Percentiles rank a stretch among this genome's conserved stretches.
These are phyloP conservation scores for Nakaseomyces kungkrabaensis DNA, from an alignment of 1,139 yeast genomes.

Conservation along the genomic window DNA sequence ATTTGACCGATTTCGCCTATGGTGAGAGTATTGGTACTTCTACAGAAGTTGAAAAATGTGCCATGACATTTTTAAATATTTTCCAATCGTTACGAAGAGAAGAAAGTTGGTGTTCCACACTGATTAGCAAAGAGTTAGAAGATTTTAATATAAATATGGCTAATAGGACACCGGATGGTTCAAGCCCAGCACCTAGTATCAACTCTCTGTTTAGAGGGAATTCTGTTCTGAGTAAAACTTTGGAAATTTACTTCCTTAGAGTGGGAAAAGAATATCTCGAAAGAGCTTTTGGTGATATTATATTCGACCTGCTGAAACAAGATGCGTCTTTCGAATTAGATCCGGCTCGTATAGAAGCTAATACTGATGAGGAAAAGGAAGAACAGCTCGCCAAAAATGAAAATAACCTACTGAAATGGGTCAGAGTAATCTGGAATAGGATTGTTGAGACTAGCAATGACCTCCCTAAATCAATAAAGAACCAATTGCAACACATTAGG, in stretches of 20 bases:
- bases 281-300: constrained; percentile 59
- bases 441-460: constrained; percentile 65
- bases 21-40: constrained; percentile 20
- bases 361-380: constrained; percentile 33
- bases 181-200: constrained; percentile 29
- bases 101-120: constrained; percentile 56
- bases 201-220: constrained; percentile 81
- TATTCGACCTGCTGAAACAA: constrained; percentile 39
- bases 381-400: constrained; percentile 42
- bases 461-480: constrained; percentile 60
- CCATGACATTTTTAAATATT: constrained; percentile 50
- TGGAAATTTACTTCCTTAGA: constrained; percentile 68
- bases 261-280: constrained; percentile 74
- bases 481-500: constrained; percentile 49
- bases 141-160: constrained; percentile 16
- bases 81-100: constrained; percentile 57
- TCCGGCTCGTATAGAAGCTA: constrained; percentile 42
- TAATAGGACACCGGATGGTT: constrained; percentile 7
- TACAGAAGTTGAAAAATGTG: constrained; percentile 32
- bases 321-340: constrained; percentile 65
- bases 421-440: constrained; percentile 60
- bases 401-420: constrained; percentile 43
- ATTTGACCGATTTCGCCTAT: constrained; percentile 2
- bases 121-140: constrained; percentile 56
- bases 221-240: constrained; percentile 66